phyloP scores from a whole-genome alignment of 352 stramenopile species.

The Phytophthora pinifolia region DNA sequence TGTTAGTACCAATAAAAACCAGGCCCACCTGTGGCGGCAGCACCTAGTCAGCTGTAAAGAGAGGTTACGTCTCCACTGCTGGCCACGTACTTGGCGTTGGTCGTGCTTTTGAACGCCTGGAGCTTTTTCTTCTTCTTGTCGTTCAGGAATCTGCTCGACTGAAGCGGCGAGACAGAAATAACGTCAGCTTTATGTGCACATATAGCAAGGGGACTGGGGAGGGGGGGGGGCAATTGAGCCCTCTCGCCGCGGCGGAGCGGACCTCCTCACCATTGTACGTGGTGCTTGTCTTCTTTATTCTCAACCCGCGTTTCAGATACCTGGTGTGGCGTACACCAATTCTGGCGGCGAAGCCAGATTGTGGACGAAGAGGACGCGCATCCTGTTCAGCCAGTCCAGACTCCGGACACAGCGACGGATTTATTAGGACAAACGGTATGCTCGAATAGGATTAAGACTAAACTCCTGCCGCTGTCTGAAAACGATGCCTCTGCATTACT shows the following conservation, averaged over 20 bases:
- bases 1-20: not conserved
- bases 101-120: conserved; percentile 72
- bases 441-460: too few species aligned
- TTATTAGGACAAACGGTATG: too few species aligned
- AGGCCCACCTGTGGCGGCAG: too few species aligned
- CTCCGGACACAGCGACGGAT: too few species aligned
- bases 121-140: conserved; percentile 82
- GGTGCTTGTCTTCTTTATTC: conserved; percentile 17
- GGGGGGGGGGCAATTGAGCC: not conserved
- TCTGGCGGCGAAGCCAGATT: too few species aligned
- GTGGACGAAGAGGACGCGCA: too few species aligned
- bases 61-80: not conserved
- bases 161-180: not conserved
- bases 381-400: too few species aligned
- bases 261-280: conserved; percentile 31
- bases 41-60: too few species aligned
- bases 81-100: conserved; percentile 59
- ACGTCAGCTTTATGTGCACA: not conserved
- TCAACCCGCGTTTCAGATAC: conserved; percentile 1
- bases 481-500: conserved; percentile 38
- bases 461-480: conserved; percentile 28
- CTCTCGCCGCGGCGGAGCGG: not conserved
- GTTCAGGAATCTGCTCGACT: conserved; percentile 47
- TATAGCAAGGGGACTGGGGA: not conserved
- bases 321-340: not conserved